Evolutionary conservation across 2,329 filamentous ascomycete genomes (phyloP).

Genomic region (Exophiala alcalophila): DNA sequence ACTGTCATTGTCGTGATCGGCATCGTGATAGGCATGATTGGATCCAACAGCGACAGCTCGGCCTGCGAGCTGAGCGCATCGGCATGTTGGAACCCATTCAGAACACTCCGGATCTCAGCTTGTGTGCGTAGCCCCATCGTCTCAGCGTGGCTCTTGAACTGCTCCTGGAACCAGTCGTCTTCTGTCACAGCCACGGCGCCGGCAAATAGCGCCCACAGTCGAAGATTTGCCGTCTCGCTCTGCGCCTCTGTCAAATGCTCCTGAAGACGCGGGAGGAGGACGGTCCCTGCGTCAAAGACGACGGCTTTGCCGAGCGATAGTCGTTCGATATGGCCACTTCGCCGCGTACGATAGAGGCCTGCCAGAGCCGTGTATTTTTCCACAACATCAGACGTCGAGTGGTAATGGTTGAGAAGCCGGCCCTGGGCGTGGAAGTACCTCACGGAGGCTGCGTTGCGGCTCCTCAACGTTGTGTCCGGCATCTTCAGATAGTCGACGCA

Average conservation of each 20-base stretch:
- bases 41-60: too few relatives aligned
- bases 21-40: too few relatives aligned
- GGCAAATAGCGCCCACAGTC: slow-evolving; percentile 8
- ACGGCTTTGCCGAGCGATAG: slow-evolving; percentile 2
- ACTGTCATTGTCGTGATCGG: too few relatives aligned
- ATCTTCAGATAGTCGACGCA: slow-evolving; percentile 1
- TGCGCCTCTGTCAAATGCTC: neutral
- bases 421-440: slow-evolving; percentile 11
- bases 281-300: slow-evolving; percentile 6
- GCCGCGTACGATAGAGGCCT: slow-evolving; percentile 8
- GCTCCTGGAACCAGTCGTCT: slow-evolving; percentile 10
- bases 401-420: slow-evolving; percentile 4
- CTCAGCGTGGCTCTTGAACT: slow-evolving; percentile 4
- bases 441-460: slow-evolving; percentile 5
- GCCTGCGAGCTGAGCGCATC: too few relatives aligned
- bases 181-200: slow-evolving; percentile 7
- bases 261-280: slow-evolving; percentile 2
- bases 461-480: neutral
- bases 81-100: too few relatives aligned
- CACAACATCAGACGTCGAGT: slow-evolving; percentile 1
- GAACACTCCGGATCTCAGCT: too few relatives aligned
- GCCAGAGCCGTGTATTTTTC: slow-evolving; percentile 11
- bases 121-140: neutral
- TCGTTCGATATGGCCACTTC: slow-evolving; percentile 10
- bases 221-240: neutral